phyloP scores from a whole-genome alignment of 306 rosid species.

The Lupinus albus region DNA sequence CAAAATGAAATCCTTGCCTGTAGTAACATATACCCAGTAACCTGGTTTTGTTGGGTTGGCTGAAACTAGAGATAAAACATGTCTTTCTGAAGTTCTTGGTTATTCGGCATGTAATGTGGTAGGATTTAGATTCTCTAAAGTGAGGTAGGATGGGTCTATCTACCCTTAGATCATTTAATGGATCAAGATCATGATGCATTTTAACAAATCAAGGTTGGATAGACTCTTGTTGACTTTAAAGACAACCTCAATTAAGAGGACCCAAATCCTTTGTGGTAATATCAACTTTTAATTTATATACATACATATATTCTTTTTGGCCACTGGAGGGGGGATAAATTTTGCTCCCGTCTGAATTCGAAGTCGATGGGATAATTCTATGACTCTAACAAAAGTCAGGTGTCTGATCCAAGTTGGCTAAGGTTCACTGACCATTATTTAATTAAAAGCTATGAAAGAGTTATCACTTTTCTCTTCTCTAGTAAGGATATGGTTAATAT shows the following conservation, averaged over 20 bases:
- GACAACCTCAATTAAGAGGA: no score
- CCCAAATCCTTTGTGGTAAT: not conserved
- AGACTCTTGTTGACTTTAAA: no score
- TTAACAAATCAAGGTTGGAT: no score
- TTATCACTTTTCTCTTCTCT: not conserved
- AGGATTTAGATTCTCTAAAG: not conserved
- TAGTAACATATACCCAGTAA: not conserved
- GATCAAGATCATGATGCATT: no score
- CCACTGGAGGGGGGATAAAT: not conserved
- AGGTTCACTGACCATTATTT: not conserved
- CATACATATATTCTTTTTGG: no score
- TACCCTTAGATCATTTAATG: no score
- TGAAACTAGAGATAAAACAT: slow-evolving; percentile 15
- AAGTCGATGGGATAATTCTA: not conserved
- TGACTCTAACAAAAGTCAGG: no score
- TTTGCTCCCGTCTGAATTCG: slow-evolving; percentile 7
- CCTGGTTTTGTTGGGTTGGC: slow-evolving; percentile 2
- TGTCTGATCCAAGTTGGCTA: no score
- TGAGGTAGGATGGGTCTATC: no score
- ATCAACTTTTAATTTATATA: slow-evolving; percentile 23
- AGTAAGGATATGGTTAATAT: not conserved
- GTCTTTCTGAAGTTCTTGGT: not conserved
- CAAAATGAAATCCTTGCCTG: slow-evolving; percentile 16
- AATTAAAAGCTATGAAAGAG: not conserved
- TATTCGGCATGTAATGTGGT: slow-evolving; percentile 4